Evolutionary conservation across 2,329 filamentous ascomycete genomes (phyloP), one percentile per base, ranked within the genome.

Genomic region (Phialophora tarda): DNA sequence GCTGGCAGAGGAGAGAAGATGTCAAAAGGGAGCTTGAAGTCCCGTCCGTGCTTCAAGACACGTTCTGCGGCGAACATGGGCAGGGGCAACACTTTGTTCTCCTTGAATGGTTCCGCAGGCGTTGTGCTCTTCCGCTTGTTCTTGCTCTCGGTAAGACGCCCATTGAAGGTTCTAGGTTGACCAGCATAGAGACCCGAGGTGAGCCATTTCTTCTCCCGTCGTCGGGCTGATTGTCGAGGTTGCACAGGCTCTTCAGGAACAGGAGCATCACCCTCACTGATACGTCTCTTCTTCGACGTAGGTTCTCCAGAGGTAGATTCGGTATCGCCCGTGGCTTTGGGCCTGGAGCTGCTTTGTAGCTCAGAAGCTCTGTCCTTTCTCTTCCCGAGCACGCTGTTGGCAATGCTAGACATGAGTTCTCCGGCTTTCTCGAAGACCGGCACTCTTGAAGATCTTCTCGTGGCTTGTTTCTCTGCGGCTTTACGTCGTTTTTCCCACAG

Each of bases 1-100:
- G 89, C 87, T 3, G 92, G 90, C 23, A 96, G 85, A 2, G 94
- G 94, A 62, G 92, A 91, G 82, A 94, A 98, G 56, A 97, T 84
- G 76, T 97, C 91, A 74, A 88, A 97, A 0, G 95, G 95, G 32
- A 99, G 82, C 78, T 92, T 92, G 79, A 96, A 98, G 76, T 96
- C 89, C 59, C 91, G 85, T 14, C 90, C 90, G 66, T 86, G 82
- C 62, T 93, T 85, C 65, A 97, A 78, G 62, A 89, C 81, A 59
- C 89, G 86, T 67, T 92, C 81, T 1, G 91, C 91, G 63, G 86
- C 86, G 76, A 91, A 96, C 79, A 96, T 91, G 38, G 92, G 93
- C 69, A 90, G 76, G 2, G 92, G 92, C 70, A 96, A 82, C 12
- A 84, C 77, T 64, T 78, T 84, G 76, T 88, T 89, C 54, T 82